Evolutionary conservation across 139 green algal species (phyloP).

Genomic region (Diplosphaera chodatii): DNA sequence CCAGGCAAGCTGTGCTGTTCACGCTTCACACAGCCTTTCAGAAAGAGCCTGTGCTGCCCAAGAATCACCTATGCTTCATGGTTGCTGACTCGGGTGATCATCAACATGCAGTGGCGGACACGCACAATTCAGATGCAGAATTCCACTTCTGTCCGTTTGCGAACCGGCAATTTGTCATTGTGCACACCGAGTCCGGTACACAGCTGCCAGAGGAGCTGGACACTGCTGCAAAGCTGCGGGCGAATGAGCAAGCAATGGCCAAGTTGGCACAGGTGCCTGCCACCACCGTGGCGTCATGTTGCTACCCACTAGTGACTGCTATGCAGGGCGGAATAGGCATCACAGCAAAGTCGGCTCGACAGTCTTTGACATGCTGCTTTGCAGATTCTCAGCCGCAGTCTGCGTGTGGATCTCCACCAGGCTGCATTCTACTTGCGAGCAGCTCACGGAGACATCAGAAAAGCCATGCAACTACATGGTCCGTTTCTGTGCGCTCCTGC

Average conservation of each 20-base stretch:
- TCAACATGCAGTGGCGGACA: not conserved
- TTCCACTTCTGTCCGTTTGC: slow-evolving; percentile 12
- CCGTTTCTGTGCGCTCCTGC: no score
- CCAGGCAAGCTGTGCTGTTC: slow-evolving; percentile 23
- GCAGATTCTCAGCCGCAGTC: not conserved
- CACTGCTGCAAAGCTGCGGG: not conserved
- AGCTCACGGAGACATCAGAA: slow-evolving; percentile 23
- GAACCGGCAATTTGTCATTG: not conserved
- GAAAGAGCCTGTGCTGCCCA: no score
- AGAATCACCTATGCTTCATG: no score
- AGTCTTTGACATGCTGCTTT: no score
- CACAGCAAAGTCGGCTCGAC: no score
- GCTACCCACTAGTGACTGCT: no score
- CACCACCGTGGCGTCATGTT: no score
- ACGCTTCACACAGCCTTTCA: no score
- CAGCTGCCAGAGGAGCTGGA: not conserved
- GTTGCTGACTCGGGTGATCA: no score
- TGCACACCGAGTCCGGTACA: not conserved
- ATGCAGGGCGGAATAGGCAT: no score
- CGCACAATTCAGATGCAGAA: not conserved
- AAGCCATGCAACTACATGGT: slow-evolving; percentile 22
- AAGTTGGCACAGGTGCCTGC: slow-evolving; percentile 1
- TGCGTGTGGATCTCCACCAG: slow-evolving; percentile 28
- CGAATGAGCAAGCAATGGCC: not conserved
- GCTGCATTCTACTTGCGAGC: slow-evolving; percentile 45